phyloP scores from a whole-genome alignment of 148 eudicot genomes.

The Vaccinium macrocarpon region DNA sequence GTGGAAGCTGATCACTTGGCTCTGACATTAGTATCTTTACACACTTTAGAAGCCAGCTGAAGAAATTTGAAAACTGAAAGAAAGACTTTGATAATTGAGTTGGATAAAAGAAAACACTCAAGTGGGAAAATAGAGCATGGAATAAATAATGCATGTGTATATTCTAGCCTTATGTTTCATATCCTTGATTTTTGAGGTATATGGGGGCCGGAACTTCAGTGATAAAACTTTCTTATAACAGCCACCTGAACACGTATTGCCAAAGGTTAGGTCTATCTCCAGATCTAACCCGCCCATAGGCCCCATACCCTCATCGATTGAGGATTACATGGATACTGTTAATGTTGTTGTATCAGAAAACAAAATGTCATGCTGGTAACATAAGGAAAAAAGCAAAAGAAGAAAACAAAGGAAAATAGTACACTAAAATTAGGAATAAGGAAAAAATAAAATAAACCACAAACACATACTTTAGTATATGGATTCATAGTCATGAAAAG shows the following conservation, averaged over 20 bases:
- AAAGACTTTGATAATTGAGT: conserved; percentile 18
- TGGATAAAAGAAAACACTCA: neutral
- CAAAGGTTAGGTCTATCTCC: neutral
- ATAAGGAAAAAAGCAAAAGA: neutral
- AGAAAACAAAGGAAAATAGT: neutral
- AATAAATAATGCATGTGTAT: neutral
- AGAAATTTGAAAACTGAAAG: conserved; percentile 86
- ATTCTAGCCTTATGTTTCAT: neutral
- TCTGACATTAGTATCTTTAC: conserved; percentile 90
- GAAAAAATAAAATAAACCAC: neutral
- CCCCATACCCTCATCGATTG: neutral
- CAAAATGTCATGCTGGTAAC: neutral
- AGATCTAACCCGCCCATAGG: neutral
- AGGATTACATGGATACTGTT: neutral
- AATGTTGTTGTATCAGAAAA: neutral
- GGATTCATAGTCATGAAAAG: neutral
- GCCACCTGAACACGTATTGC: neutral
- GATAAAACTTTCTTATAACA: neutral
- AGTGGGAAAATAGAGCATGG: neutral
- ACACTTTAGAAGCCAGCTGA: conserved; percentile 83
- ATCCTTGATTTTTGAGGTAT: neutral
- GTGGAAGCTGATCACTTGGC: conserved; percentile 75
- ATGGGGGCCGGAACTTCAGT: neutral
- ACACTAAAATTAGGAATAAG: neutral
- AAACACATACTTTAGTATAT: neutral